Evolutionary conservation across 2,329 filamentous ascomycete species (phyloP).

Genomic region (Aspergillus quadrilineatus): DNA sequence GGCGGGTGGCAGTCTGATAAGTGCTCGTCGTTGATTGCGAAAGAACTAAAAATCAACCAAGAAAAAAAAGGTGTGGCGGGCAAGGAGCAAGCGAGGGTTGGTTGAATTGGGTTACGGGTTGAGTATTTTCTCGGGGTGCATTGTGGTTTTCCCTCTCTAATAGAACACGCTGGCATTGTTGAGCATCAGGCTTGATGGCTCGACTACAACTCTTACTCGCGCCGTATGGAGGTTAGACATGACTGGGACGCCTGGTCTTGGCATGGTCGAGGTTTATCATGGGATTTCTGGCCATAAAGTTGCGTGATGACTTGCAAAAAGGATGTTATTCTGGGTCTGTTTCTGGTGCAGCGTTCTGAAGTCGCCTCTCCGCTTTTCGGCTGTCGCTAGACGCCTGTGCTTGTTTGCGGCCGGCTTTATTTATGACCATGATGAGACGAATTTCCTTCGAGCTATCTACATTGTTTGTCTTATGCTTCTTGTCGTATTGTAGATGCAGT

Average conservation of each 20-base stretch:
- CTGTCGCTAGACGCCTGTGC: conserved; percentile 11
- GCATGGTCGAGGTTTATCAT: conserved; percentile 8
- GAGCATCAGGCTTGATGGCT: not conserved
- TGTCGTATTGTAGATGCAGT: not conserved
- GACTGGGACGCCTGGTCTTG: conserved; percentile 4
- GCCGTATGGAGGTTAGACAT: conserved; percentile 4
- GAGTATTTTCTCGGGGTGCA: conserved; percentile 17
- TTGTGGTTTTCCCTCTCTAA: conserved; percentile 17
- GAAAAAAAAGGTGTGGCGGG: not conserved
- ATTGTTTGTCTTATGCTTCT: conserved; percentile 17
- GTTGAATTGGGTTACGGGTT: conserved; percentile 9
- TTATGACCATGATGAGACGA: conserved; percentile 40
- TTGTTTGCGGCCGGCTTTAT: conserved; percentile 25
- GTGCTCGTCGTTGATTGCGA: conserved; percentile 37
- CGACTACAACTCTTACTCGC: not conserved
- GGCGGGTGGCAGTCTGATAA: conserved; percentile 41
- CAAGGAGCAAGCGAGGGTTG: conserved; percentile 15
- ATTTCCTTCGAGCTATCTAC: conserved; percentile 30
- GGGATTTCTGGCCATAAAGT: conserved; percentile 9
- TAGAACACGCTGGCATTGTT: conserved; percentile 19
- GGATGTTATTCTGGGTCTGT: conserved; percentile 18
- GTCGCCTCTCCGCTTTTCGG: conserved; percentile 14
- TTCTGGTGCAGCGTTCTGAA: conserved; percentile 18
- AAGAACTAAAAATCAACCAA: conserved; percentile 7
- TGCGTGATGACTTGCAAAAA: conserved; percentile 10